A percentile compares a stretch with the other conserved stretches of the same genome.
Conservation (phyloP, 345 rosid genomes). For the Gossypium herbaceum region DNA sequence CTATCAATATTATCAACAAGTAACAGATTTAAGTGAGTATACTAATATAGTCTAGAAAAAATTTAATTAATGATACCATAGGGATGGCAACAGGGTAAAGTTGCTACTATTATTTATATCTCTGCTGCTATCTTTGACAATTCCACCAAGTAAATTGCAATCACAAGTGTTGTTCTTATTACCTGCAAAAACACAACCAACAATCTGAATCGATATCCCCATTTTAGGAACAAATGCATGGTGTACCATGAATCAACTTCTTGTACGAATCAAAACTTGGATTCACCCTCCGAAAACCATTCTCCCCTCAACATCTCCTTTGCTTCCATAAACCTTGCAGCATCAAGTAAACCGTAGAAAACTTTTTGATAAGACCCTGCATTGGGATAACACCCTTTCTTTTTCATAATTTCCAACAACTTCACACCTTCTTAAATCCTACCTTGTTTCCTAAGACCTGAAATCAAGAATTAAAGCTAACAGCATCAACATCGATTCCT, state of each 20-base stretch:
- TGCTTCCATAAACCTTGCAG: conserved; percentile 48
- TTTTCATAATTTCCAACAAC: conserved; percentile 56
- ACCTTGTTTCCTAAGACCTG: conserved; percentile 72
- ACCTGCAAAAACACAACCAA: too few relatives aligned
- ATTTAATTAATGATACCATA: too few relatives aligned
- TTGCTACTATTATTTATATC: too few relatives aligned
- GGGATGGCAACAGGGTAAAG: too few relatives aligned
- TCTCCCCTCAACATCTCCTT: conserved; percentile 40
- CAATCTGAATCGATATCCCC: too few relatives aligned
- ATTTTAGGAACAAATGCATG: too few relatives aligned
- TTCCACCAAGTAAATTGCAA: neutral
- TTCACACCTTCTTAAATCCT: conserved; percentile 62
- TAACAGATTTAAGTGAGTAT: too few relatives aligned
- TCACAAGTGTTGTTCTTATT: neutral
- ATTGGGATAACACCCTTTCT: conserved; percentile 66
- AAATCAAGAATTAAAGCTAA: conserved; percentile 79
- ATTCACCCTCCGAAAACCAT: conserved; percentile 34
- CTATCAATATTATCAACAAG: too few relatives aligned
- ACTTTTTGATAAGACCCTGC: conserved; percentile 72
- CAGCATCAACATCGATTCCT: conserved; percentile 53
- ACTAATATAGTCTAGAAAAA: too few relatives aligned
- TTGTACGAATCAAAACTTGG: too few relatives aligned
- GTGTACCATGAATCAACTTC: too few relatives aligned
- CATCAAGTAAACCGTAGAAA: conserved; percentile 68
- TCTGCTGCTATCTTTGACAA: neutral